Percentiles rank a stretch among this genome's conserved stretches.
Conservation (phyloP, 75 land plant species). For the Adiantum capillusveneris region DNA sequence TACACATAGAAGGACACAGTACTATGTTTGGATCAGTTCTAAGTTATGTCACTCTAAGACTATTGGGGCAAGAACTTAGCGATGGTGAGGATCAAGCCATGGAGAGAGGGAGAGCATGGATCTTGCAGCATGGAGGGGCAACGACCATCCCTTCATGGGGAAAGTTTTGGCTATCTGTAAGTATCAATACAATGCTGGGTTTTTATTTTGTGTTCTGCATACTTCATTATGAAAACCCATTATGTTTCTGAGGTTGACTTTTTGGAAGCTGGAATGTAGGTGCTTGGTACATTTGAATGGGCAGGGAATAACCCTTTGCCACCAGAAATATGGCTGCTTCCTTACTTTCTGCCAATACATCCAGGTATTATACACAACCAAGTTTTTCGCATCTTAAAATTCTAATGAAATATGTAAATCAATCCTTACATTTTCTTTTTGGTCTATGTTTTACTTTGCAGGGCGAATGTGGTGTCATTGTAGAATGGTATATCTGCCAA, state of each 20-base stretch:
- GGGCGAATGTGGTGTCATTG: slow-evolving; percentile 99
- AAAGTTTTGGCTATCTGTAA: slow-evolving; percentile 95
- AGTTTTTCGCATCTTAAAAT: too few species aligned
- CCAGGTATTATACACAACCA: too few species aligned
- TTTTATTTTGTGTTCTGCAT: too few species aligned
- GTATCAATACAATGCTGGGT: background rate
- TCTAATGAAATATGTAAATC: too few species aligned
- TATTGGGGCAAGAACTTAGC: slow-evolving; percentile 76
- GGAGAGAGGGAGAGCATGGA: slow-evolving; percentile 79
- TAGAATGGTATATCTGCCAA: slow-evolving; percentile 86
- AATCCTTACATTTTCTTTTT: too few species aligned
- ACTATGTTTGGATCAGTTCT: slow-evolving; percentile 92
- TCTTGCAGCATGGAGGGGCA: slow-evolving; percentile 82
- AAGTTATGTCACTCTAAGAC: slow-evolving; percentile 77
- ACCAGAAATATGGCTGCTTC: slow-evolving; percentile 88
- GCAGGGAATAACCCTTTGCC: slow-evolving; percentile 87
- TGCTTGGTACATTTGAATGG: slow-evolving; percentile 97
- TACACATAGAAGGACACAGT: slow-evolving; percentile 91
- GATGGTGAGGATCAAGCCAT: slow-evolving; percentile 60
- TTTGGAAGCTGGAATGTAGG: slow-evolving; percentile 25
- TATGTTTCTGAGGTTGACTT: too few species aligned
- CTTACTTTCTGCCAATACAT: slow-evolving; percentile 81
- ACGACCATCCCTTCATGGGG: slow-evolving; percentile 92
- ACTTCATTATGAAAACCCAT: too few species aligned
- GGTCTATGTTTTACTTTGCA: slow-evolving; percentile 19